Conservation (phyloP, 2,329 filamentous ascomycete genomes). For the Fusarium sp. region DNA sequence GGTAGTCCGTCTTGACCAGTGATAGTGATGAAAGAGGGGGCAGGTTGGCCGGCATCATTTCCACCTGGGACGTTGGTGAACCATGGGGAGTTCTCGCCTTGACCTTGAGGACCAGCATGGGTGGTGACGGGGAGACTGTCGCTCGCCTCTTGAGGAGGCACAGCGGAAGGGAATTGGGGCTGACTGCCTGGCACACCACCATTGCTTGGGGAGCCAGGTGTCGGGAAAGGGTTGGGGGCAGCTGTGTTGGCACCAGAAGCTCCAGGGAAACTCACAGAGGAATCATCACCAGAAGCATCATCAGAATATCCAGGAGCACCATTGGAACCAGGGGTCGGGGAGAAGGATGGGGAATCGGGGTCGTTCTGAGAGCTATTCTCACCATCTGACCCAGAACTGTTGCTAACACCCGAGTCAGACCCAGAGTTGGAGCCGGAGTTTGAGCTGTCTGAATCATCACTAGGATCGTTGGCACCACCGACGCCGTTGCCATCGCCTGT, state of each 20-base stretch:
- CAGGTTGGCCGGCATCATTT: conserved; percentile 6
- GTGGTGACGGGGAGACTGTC: conserved; percentile 33
- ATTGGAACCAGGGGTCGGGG: conserved; percentile 24
- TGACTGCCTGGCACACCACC: conserved; percentile 16
- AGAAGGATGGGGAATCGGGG: conserved; percentile 5
- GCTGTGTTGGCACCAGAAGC: conserved; percentile 22
- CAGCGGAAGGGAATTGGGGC: conserved; percentile 13
- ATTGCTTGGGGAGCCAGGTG: conserved; percentile 14
- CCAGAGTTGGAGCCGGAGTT: neutral
- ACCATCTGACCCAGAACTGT: conserved; percentile 4
- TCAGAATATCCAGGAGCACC: conserved; percentile 37
- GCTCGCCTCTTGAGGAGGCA: conserved; percentile 29
- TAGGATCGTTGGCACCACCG: neutral
- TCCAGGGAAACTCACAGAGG: conserved; percentile 25
- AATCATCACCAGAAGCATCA: conserved; percentile 22
- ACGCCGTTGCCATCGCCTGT: conserved; percentile 7
- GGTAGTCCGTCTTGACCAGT: conserved; percentile 41
- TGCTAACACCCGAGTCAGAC: neutral
- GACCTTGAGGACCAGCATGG: conserved; percentile 20
- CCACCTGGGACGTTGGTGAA: conserved; percentile 19
- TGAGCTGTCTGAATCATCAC: neutral
- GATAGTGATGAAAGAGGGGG: conserved; percentile 35
- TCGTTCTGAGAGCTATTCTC: conserved; percentile 13
- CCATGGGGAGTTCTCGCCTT: conserved; percentile 24
- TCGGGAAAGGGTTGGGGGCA: conserved; percentile 25